Evolutionary conservation across 441 rosid genomes (phyloP).

Genomic region (Populus hybrid): DNA sequence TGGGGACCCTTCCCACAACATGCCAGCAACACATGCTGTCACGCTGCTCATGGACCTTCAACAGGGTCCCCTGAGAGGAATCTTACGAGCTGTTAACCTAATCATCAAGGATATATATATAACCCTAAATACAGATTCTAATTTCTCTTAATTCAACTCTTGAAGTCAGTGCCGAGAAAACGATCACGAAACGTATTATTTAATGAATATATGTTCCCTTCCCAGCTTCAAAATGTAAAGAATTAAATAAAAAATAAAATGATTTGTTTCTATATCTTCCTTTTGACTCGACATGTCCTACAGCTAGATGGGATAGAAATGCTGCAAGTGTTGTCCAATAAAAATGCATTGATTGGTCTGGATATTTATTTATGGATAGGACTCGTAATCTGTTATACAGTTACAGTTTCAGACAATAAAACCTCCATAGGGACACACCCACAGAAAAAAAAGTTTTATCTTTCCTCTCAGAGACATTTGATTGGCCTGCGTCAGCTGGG

Average conservation of each 20-base stretch:
- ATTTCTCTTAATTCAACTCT: background rate
- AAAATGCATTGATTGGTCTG: conserved; percentile 25
- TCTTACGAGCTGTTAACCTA: conserved; percentile 10
- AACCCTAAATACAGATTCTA: background rate
- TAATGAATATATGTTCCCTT: too few species aligned
- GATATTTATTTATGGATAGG: conserved; percentile 16
- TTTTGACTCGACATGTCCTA: conserved; percentile 4
- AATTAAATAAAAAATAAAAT: too few species aligned
- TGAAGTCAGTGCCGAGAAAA: too few species aligned
- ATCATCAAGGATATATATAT: background rate
- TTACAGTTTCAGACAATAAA: conserved; percentile 25
- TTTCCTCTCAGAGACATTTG: background rate
- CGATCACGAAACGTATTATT: too few species aligned
- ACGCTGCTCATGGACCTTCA: conserved; percentile 18
- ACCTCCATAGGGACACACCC: background rate
- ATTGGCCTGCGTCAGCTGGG: background rate
- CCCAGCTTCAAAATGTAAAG: background rate
- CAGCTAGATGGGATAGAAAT: conserved; percentile 9
- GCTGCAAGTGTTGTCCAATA: conserved; percentile 19
- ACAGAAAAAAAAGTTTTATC: background rate
- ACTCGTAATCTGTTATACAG: conserved; percentile 21
- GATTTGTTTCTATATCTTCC: background rate
- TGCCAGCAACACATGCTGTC: conserved; percentile 26
- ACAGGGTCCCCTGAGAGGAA: conserved; percentile 31
- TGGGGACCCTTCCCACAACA: conserved; percentile 20